Conservation (phyloP, 23 red algal genomes). For the Agarophyton chilense region DNA sequence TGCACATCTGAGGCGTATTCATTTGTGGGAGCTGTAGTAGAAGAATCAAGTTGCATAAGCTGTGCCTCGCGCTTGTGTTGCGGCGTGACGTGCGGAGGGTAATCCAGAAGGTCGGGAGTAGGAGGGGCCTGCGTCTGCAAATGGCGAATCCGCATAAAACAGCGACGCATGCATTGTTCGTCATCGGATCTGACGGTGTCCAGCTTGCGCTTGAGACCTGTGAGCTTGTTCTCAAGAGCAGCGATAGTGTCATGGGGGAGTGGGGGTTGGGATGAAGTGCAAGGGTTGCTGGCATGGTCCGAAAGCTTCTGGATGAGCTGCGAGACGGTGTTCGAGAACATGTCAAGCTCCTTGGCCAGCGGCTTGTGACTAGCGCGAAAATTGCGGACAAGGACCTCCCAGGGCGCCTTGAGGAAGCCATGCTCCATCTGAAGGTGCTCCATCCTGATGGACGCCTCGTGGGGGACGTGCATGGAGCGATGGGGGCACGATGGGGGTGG, state of each 20-base stretch:
- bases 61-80: not conserved
- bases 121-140: slow-evolving; percentile 46
- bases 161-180: slow-evolving; percentile 30
- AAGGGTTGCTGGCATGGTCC: not conserved
- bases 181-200: slow-evolving; percentile 36
- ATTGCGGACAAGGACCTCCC: slow-evolving; percentile 67
- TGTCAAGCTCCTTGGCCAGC: slow-evolving; percentile 70
- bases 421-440: slow-evolving; percentile 85
- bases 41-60: slow-evolving; percentile 47
- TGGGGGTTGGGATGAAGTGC: not conserved
- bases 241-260: not conserved
- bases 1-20: not conserved
- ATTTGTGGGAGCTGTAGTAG: not conserved
- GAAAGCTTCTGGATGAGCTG: slow-evolving; percentile 40
- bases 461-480: not conserved
- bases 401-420: slow-evolving; percentile 83
- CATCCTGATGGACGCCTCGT: not conserved
- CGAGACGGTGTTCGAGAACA: slow-evolving; percentile 43
- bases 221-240: slow-evolving; percentile 18
- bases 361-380: slow-evolving; percentile 79
- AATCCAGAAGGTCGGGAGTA: not conserved
- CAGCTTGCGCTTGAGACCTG: slow-evolving; percentile 35
- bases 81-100: not conserved
- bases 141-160: slow-evolving; percentile 49
- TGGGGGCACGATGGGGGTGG: not conserved